Base-by-base conservation (phyloP, 2,329 filamentous ascomycete genomes). In the Rugonectria rugulosa region DNA sequence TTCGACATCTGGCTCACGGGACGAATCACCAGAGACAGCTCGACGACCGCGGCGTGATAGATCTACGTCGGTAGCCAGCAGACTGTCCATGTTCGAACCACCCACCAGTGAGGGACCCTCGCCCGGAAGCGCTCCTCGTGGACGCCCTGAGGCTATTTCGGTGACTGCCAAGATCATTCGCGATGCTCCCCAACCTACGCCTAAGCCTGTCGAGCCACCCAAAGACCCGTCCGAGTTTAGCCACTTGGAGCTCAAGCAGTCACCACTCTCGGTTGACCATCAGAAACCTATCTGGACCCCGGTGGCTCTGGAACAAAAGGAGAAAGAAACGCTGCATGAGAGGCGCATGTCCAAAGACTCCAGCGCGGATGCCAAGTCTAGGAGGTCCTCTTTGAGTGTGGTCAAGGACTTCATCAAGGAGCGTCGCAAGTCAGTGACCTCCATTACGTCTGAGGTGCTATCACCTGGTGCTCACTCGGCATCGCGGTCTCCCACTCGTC, bases 101-200 rank as follows among this genome's bases (percentile, higher is more conserved):
- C 60, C 60, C 32, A 53, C 62, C 6, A 58, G 56, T 11, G 61
- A 67, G 12, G 57, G 50, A 21, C 57, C 50, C 4, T 65, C 69
- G 3, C 59, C 64, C 9, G 57, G 71, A n/a, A 73, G 68, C 48
- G 61, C 72, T 6, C 70, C 77, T n/a, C 74, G 77, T 14, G 79
- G 81, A 6, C 77, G 78, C 2, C 83, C 88, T 5, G 91, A 93
- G 67, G 93, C 91, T 1, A 86, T 96, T n/a, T 93, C 92, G 40
- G 92, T 97, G 10, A 95, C 90, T 15, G 91, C 93, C 43, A 86
- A 88, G 46, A 96, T 96, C 60, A 79, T 96, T 31, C 86, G 91
- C 42, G 89, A 90, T 61, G 78, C 82, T 10, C 72, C 70, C 17
- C 77, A 82, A 27, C 71, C 70, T 17, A 74, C 75, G 36, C 71